Percentiles rank a stretch among this genome's conserved stretches.
phyloP scores from a whole-genome alignment of 2,329 filamentous ascomycete genomes.

The Penicillium thymicola region DNA sequence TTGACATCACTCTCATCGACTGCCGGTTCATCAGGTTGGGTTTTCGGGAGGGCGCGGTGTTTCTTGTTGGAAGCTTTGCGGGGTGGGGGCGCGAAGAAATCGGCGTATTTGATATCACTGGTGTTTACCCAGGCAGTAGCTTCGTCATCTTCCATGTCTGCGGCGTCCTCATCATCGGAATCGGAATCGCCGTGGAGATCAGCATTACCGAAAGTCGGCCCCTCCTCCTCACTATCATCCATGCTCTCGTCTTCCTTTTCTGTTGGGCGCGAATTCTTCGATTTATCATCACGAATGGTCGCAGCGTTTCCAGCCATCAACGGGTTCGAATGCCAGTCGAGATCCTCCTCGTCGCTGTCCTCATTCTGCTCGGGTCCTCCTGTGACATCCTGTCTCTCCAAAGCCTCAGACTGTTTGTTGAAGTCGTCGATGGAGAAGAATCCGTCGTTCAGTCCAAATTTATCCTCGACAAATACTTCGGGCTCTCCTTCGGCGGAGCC shows the following conservation, averaged over 20 bases:
- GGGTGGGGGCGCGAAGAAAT: constrained; percentile 87
- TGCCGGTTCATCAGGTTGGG: constrained; percentile 39
- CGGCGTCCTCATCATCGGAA: constrained; percentile 48
- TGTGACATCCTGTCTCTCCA: constrained; percentile 78
- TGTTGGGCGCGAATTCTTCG: constrained; percentile 20
- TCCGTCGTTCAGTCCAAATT: constrained; percentile 86
- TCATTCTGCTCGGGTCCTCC: constrained; percentile 72
- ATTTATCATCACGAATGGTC: constrained; percentile 2
- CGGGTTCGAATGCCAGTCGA: constrained; percentile 85
- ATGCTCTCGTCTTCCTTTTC: constrained; percentile 60
- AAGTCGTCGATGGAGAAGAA: constrained; percentile 98
- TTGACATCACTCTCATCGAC: constrained; percentile 67
- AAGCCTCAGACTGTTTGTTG: constrained; percentile 86
- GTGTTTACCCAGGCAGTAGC: constrained; percentile 67
- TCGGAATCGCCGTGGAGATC: constrained; percentile 65
- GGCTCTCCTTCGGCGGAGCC: constrained; percentile 36
- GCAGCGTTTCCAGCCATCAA: constrained; percentile 41
- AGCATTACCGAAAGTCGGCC: constrained; percentile 79
- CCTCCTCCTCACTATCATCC: constrained; percentile 58
- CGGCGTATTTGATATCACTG: constrained; percentile 84
- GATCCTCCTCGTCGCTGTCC: constrained; percentile 82
- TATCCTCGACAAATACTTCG: constrained; percentile 65
- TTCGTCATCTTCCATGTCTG: constrained; percentile 52
- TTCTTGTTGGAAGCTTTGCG: constrained; percentile 62
- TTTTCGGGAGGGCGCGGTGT: constrained; percentile 54